phyloP scores from a whole-genome alignment of 441 rosid species.

The Erysimum cheiri region DNA sequence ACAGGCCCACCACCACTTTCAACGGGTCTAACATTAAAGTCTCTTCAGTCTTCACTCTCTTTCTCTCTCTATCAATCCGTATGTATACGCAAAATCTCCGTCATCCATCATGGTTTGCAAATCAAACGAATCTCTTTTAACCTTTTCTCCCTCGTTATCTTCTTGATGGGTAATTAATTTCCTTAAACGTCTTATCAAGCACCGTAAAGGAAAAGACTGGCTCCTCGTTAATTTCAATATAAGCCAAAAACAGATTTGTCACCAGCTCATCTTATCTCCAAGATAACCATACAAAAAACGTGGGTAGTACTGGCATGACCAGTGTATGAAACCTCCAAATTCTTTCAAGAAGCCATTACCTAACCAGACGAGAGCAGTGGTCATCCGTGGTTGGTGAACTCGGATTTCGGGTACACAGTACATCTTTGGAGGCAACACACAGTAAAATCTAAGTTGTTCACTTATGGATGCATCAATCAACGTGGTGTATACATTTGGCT shows the following conservation, averaged over 20 bases:
- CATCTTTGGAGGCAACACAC: conserved; percentile 12
- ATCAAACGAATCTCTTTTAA: conserved; percentile 24
- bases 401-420: background rate
- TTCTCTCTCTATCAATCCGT: conserved; percentile 16
- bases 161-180: conserved; percentile 16
- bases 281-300: conserved; percentile 24
- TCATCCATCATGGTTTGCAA: conserved; percentile 11
- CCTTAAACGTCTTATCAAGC: conserved; percentile 30
- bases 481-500: conserved; percentile 66
- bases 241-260: conserved; percentile 6
- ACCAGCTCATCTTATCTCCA: conserved; percentile 27
- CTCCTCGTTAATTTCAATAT: conserved; percentile 6
- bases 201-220: background rate
- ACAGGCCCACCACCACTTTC: conserved; percentile 44
- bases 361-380: background rate
- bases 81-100: conserved; percentile 3
- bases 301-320: background rate
- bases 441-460: conserved; percentile 1
- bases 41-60: conserved; percentile 7
- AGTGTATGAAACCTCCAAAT: background rate
- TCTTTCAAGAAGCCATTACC: conserved; percentile 6
- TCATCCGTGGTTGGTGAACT: conserved; percentile 9
- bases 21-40: conserved; percentile 24
- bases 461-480: conserved; percentile 1
- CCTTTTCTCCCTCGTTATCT: conserved; percentile 16